Base-by-base conservation (phyloP, 257 asterid species). In the Lithospermum erythrorhizon region DNA sequence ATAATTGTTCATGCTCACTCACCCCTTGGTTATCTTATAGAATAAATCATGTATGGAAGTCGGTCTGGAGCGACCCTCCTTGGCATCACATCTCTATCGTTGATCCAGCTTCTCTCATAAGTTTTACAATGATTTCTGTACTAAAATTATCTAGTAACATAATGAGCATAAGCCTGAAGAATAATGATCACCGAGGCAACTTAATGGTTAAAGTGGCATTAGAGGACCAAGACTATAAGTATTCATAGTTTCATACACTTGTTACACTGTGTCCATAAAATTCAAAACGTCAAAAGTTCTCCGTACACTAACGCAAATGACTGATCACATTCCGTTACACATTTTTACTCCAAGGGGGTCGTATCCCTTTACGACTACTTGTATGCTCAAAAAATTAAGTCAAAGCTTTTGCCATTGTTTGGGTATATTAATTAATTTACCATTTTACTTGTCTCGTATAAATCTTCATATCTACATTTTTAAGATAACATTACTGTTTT, bases 401-500 rank as follows among this genome's bases (percentile, higher is more conserved):
- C 2, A 51, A 51, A 51, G 55, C 21, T 51, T 51, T 51, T 51
- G 55, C 21, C 21, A 51, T 51, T 30, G 8, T 17, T 51, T 30
- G 37, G 21, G 21, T 3, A 18, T 6, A 51, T 15, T 16, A 51
- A 51, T 16, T 18, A n/a, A 0, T 51, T 16, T n/a, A 16, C 6
- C 18, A 20, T 2, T 15, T 10, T 49, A 14, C 17, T 15, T 49
- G 19, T 15, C n/a, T 49, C 17, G n/a, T n/a, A 10, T 14, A 49
- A 23, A 15, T 30, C 6, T 16, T 7, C 49, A 52, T 37, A 24
- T 13, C 21, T 25, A 10, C 16, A 0, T 62, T 18, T 23, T 58
- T 25, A 9, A 18, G 15, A 56, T 49, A 53, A 59, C n/a, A 2
- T 63, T 20, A 57, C 9, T 48, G 37, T 59, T 56, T 59, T 66